These are phyloP conservation scores for Leucaena leucocephala DNA, from an alignment of 306 rosid genomes.

Conservation along the genomic window DNA sequence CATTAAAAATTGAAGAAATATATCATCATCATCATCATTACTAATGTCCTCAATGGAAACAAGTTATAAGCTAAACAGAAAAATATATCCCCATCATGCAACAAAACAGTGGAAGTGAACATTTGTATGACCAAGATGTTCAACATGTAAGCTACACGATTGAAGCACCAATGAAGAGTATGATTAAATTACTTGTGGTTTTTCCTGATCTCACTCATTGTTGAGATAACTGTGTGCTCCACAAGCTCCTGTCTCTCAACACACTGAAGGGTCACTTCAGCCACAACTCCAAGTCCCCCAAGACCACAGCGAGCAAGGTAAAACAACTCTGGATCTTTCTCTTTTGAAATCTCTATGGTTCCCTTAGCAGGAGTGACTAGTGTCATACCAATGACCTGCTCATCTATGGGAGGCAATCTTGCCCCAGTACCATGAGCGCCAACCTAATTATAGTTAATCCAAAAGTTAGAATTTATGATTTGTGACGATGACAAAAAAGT, in stretches of 20 bases:
- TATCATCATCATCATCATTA: not conserved
- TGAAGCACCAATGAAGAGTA: not conserved
- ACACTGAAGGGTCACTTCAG: slow-evolving; percentile 96
- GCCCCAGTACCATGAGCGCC: slow-evolving; percentile 99
- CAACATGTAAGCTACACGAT: not conserved
- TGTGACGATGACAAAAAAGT: slow-evolving; percentile 2
- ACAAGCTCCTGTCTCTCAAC: slow-evolving; percentile 97
- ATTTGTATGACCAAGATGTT: not conserved
- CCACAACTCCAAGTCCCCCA: slow-evolving; percentile 97
- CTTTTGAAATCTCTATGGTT: slow-evolving; percentile 80
- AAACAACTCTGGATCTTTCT: slow-evolving; percentile 88
- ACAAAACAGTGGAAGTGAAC: not conserved
- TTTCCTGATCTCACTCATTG: slow-evolving; percentile 82
- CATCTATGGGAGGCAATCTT: slow-evolving; percentile 94
- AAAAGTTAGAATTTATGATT: slow-evolving; percentile 11
- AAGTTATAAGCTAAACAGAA: not conserved
- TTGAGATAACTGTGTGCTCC: slow-evolving; percentile 85
- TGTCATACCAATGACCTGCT: slow-evolving; percentile 87
- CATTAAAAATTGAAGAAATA: not conserved
- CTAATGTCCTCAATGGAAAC: not conserved
- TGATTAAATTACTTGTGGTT: slow-evolving; percentile 76
- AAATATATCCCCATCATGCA: not conserved
- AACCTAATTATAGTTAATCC: slow-evolving; percentile 56
- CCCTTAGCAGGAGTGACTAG: slow-evolving; percentile 95
- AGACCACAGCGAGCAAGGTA: slow-evolving; percentile 97